These are phyloP conservation scores for Bryoglossum gracile DNA, from an alignment of 495 filamentous ascomycete genomes.

Conservation along the genomic window DNA sequence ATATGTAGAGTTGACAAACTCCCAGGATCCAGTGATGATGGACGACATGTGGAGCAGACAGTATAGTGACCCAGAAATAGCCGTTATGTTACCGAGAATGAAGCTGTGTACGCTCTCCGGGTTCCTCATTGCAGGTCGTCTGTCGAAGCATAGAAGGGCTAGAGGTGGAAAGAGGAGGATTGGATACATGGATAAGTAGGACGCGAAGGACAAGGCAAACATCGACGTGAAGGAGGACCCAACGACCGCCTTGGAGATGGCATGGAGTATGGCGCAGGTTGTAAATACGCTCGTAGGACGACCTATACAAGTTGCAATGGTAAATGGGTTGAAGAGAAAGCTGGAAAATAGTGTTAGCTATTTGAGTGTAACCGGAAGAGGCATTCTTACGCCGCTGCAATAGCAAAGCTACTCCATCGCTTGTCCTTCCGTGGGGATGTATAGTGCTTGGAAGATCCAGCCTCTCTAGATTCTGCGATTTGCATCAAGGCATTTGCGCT, in stretches of 20 bases:
- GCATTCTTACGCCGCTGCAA: constrained; percentile 71
- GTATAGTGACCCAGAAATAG: constrained; percentile 41
- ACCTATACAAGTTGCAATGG: constrained; percentile 86
- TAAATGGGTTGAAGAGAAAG: constrained; percentile 93
- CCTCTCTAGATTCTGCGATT: constrained; percentile 78
- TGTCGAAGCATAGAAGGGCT: constrained; percentile 74
- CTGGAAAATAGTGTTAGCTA: constrained; percentile 31
- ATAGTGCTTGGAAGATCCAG: constrained; percentile 62
- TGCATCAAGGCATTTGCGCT: constrained; percentile 74
- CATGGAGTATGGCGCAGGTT: constrained; percentile 77
- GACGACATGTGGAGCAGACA: constrained; percentile 63
- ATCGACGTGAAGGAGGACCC: constrained; percentile 71
- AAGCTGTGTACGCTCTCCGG: constrained; percentile 36
- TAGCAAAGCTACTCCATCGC: constrained; percentile 64
- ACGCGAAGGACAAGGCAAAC: constrained; percentile 75
- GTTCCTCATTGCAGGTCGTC: constrained; percentile 31
- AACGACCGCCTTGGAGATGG: constrained; percentile 72
- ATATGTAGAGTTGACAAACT: constrained; percentile 84
- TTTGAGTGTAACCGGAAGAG: neutral
- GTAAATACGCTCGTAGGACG: constrained; percentile 88
- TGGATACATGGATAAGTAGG: constrained; percentile 90
- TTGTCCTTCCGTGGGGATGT: constrained; percentile 71
- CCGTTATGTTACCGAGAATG: constrained; percentile 39
- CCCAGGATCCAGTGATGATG: constrained; percentile 66
- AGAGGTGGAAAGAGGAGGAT: constrained; percentile 78